Base-by-base conservation (phyloP, 352 stramenopile species). In the Achlya hypogyna region DNA sequence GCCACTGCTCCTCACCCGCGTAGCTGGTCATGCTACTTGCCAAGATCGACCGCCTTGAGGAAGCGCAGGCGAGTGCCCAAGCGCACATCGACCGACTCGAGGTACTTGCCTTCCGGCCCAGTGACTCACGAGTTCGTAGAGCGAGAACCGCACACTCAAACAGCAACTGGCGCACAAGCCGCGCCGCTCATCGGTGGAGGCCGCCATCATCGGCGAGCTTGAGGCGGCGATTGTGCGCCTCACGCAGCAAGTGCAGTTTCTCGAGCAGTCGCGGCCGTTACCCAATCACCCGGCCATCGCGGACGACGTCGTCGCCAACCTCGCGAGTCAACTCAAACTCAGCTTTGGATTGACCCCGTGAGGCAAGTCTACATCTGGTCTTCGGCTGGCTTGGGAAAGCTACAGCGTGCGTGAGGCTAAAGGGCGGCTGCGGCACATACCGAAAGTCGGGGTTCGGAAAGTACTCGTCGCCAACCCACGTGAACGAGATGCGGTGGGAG, bases 381-480 rank as follows among this genome's bases (percentile, higher is more conserved):
- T 5, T 49, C 34, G 53, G 53, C 3, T 16, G 12, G 53, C 23
- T 62, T 49, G 12, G 59, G 59, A 56, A 66, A 66, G 16, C 59
- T 66, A 54, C n/a, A n/a, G n/a, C n/a, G n/a, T n/a, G n/a, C n/a
- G n/a, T n/a, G n/a, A n/a, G n/a, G n/a, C n/a, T n/a, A n/a, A n/a
- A n/a, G n/a, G n/a, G n/a, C n/a, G n/a, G n/a, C n/a, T n/a, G 5
- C 27, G 10, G 16, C 5, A 16, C 68, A 47, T 67, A 91, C 71
- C 72, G 77, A 69, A 89, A 93, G 62, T 92, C 86, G n/a, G 86
- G 87, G 59, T 96, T 94, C 16, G 86, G 86, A 18, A 96, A 54
- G 62, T 94, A 95, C 60, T 96, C 87, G 72, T 96, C 86, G 31
- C 74, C 76, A 14, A 96, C 85, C 75, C 82, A 96, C 52, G 87